Base-by-base conservation (phyloP, 164 flowering plant genomes). In the Buxus sempervirens region DNA sequence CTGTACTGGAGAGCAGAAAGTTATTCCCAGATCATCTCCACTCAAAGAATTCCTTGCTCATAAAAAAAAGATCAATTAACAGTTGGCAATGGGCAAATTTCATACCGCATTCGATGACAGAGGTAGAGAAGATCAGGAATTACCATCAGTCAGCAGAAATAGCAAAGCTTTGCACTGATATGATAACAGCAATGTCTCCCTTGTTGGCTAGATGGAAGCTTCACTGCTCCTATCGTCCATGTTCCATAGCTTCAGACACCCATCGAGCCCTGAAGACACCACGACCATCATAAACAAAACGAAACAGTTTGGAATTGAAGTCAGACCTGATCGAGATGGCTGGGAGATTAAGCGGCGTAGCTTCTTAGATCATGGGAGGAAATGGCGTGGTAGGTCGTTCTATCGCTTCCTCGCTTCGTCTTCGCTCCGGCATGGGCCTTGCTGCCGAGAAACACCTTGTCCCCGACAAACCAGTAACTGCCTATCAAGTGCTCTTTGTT, bases 361-460 rank as follows among this genome's bases (percentile, higher is more conserved):
- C 96, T 0, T 80, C 99, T 0, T 81, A 74, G 65, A 84, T 95
- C 70, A 82, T 90, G 85, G 97, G 90, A 65, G 93, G 95, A 28
- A 90, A 84, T 77, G 88, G 92, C 71, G 80, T 91, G 73, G 81
- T 88, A 21, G 48, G 72, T 42, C 90, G 99, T 54, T 90, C 96
- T 23, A 72, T 77, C 62, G 81, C 86, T 19, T 77, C 90, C 55
- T n/a, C n/a, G n/a, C n/a, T n/a, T n/a, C n/a, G n/a, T n/a, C n/a
- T n/a, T n/a, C n/a, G n/a, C n/a, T n/a, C 97, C 64, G 99, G 99
- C 71, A 96, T 96, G 98, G 98, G 99, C 63, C 93, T 89, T 63
- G 97, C 99, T 54, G 95, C 87, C 67, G 99, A 97, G 77, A 89
- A 81, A 67, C 96, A 88, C 88, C 79, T 93, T 82, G n/a, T n/a